Conservation (phyloP, 1,139 yeast genomes). For the Hemisphaericaspora xylofermentans region DNA sequence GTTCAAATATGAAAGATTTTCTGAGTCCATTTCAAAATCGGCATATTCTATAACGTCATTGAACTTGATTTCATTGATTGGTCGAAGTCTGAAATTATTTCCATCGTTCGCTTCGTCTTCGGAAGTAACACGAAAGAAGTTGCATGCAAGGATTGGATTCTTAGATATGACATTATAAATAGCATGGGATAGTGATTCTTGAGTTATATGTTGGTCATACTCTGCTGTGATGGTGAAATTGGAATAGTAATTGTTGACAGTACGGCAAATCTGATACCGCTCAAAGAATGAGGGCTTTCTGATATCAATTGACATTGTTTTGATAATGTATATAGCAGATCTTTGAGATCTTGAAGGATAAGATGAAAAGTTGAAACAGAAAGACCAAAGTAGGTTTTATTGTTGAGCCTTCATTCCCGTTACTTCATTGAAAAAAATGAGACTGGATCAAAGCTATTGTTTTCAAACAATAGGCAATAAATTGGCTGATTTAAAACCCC, state of each 20-base stretch:
- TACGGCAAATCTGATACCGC: slow-evolving; percentile 27
- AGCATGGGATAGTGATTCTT: slow-evolving; percentile 25
- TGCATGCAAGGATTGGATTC: slow-evolving; percentile 23
- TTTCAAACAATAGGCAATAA: too few relatives aligned
- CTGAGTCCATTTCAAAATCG: slow-evolving; percentile 17
- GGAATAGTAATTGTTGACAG: slow-evolving; percentile 21
- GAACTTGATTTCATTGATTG: slow-evolving; percentile 21
- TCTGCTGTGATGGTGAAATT: slow-evolving; percentile 30
- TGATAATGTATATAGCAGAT: too few relatives aligned
- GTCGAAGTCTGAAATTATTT: slow-evolving; percentile 16
- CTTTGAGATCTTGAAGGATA: too few relatives aligned
- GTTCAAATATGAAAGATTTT: slow-evolving; percentile 19
- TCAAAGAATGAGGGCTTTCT: slow-evolving; percentile 19
- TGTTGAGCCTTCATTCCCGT: too few relatives aligned
- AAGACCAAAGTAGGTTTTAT: too few relatives aligned
- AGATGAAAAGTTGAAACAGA: too few relatives aligned
- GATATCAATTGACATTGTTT: neutral
- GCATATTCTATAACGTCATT: slow-evolving; percentile 26
- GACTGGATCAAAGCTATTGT: too few relatives aligned
- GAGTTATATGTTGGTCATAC: slow-evolving; percentile 20
- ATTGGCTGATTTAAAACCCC: too few relatives aligned
- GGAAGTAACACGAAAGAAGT: slow-evolving; percentile 17
- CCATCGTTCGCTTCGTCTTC: slow-evolving; percentile 16
- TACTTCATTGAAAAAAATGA: too few relatives aligned
- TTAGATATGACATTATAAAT: slow-evolving; percentile 21